Evolutionary conservation across 1,284 basidiomycete genomes (phyloP).

Genomic region (Trichosporon sp.): DNA sequence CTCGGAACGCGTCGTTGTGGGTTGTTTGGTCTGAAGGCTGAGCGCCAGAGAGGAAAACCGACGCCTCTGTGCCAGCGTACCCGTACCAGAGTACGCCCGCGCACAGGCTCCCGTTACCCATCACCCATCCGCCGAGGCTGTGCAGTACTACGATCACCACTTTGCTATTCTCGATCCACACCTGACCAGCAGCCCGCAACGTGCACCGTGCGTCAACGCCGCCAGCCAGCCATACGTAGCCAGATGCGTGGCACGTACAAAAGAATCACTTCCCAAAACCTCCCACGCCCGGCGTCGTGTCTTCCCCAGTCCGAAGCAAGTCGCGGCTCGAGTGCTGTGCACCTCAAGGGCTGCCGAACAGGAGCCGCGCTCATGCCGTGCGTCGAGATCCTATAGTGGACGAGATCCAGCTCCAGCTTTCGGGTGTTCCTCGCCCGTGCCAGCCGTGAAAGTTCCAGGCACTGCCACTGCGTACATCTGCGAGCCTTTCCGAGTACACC

Average conservation of each 20-base stretch:
- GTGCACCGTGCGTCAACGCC: too few relatives aligned
- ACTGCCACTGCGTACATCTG: not conserved
- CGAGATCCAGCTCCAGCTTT: not conserved
- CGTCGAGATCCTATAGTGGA: too few relatives aligned
- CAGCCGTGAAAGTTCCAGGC: not conserved
- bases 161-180: too few relatives aligned
- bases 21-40: not conserved
- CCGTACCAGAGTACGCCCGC: too few relatives aligned
- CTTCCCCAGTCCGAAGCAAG: not conserved
- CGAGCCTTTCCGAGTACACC: too few relatives aligned
- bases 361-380: not conserved
- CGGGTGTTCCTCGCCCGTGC: not conserved
- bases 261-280: too few relatives aligned
- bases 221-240: too few relatives aligned
- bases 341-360: not conserved
- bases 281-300: too few relatives aligned
- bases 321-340: not conserved
- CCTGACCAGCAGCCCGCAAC: too few relatives aligned
- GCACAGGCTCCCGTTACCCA: not conserved
- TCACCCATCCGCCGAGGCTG: not conserved
- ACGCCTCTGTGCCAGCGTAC: too few relatives aligned
- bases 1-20: not conserved
- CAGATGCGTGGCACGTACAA: too few relatives aligned
- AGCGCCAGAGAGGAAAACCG: too few relatives aligned
- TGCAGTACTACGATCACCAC: not conserved